Conservation (phyloP, 441 rosid species). For the Populus tomentosa region DNA sequence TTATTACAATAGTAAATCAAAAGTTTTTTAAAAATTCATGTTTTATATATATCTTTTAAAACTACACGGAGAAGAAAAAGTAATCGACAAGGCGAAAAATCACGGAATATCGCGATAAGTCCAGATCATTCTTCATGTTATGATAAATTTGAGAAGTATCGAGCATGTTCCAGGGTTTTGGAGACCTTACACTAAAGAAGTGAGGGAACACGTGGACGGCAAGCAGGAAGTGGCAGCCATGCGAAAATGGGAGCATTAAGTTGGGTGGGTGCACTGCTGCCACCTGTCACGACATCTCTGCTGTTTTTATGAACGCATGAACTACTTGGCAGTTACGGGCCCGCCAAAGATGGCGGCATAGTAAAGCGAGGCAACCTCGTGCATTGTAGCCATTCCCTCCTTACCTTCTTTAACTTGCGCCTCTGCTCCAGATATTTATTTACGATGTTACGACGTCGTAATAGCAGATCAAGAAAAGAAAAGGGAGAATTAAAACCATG, state of each 20-base stretch:
- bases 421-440: background rate
- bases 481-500: too few relatives aligned
- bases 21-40: too few relatives aligned
- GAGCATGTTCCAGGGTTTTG: background rate
- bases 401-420: slow-evolving; percentile 6
- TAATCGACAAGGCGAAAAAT: background rate
- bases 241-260: slow-evolving; percentile 11
- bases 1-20: too few relatives aligned
- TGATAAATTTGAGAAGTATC: background rate
- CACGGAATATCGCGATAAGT: background rate
- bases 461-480: too few relatives aligned
- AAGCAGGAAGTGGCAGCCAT: slow-evolving; percentile 19
- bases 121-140: background rate
- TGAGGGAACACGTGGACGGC: slow-evolving; percentile 22
- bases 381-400: background rate
- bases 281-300: slow-evolving; percentile 22
- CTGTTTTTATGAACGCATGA: slow-evolving; percentile 7
- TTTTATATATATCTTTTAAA: too few relatives aligned
- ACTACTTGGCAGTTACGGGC: slow-evolving; percentile 23
- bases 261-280: slow-evolving; percentile 14
- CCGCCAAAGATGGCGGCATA: slow-evolving; percentile 10
- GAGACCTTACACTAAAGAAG: background rate
- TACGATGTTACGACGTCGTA: background rate
- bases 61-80: too few relatives aligned
- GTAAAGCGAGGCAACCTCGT: background rate